Percentiles rank a stretch among this genome's conserved stretches.
phyloP scores from a whole-genome alignment of 1,284 basidiomycete species.

The Ustilago shanxiensis region DNA sequence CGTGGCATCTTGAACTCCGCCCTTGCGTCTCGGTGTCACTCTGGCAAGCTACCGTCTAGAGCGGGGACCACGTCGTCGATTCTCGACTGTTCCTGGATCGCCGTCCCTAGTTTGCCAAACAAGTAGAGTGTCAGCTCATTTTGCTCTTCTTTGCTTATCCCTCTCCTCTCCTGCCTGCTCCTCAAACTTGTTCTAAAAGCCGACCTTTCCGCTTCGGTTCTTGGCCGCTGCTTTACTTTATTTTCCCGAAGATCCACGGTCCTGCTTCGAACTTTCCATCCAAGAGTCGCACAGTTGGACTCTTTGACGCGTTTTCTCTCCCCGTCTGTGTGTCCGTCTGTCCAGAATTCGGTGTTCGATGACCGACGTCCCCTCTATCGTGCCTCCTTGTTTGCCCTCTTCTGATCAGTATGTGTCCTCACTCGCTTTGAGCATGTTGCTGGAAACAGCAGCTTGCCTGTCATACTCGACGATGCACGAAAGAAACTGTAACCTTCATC shows the following conservation, averaged over 20 bases:
- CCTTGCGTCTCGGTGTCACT: conserved; percentile 3
- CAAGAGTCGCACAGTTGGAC: conserved; percentile 11
- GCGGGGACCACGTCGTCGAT: conserved; percentile 13
- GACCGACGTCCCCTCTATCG: neutral
- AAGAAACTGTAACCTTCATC: conserved; percentile 19
- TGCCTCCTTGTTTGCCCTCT: neutral
- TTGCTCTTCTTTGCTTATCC: neutral
- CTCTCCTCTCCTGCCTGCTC: neutral
- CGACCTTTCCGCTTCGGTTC: conserved; percentile 12
- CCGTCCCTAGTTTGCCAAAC: conserved; percentile 19
- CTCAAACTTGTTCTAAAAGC: conserved; percentile 1
- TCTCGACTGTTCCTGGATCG: conserved; percentile 35
- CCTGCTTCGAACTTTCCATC: neutral
- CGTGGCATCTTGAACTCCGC: conserved; percentile 20
- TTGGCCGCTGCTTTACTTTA: neutral
- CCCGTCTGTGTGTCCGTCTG: neutral
- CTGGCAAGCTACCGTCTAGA: neutral
- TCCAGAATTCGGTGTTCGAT: conserved; percentile 9
- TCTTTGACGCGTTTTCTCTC: neutral
- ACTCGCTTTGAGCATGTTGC: conserved; percentile 4
- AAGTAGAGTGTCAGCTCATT: conserved; percentile 7
- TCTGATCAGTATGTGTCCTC: neutral
- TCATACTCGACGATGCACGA: neutral
- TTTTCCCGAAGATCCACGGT: conserved; percentile 3
- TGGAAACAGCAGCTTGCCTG: neutral